Conservation (phyloP, 2,329 filamentous ascomycete species). For the Ophiobolus disseminans region DNA sequence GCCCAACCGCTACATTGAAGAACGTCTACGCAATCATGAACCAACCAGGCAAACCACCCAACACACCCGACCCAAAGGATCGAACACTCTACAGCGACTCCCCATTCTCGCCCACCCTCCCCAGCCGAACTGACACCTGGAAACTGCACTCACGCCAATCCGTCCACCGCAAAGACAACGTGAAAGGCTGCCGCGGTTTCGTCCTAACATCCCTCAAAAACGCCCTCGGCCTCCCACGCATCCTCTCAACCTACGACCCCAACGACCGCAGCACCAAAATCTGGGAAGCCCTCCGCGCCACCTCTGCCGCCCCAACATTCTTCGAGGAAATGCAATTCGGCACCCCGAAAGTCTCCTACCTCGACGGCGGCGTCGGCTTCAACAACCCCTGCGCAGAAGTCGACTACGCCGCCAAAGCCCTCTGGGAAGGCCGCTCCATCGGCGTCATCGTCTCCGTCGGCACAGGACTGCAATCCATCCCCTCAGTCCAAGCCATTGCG, state of each 20-base stretch:
- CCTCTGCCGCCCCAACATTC: slow-evolving; percentile 58
- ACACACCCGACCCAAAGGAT: background rate
- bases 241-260: slow-evolving; percentile 49
- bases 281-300: slow-evolving; percentile 62
- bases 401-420: slow-evolving; percentile 55
- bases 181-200: slow-evolving; percentile 47
- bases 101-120: slow-evolving; percentile 21
- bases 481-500: slow-evolving; percentile 45
- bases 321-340: slow-evolving; percentile 62
- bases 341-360: slow-evolving; percentile 55
- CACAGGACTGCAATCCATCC: slow-evolving; percentile 49
- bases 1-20: slow-evolving; percentile 33
- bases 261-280: slow-evolving; percentile 49
- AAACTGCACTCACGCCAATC: slow-evolving; percentile 42
- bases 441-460: slow-evolving; percentile 51
- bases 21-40: slow-evolving; percentile 10
- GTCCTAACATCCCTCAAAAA: slow-evolving; percentile 51
- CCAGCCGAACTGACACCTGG: slow-evolving; percentile 38
- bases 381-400: slow-evolving; percentile 61
- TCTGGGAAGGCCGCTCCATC: slow-evolving; percentile 47
- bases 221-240: slow-evolving; percentile 45
- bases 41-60: background rate
- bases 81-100: slow-evolving; percentile 17
- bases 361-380: slow-evolving; percentile 59
- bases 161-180: slow-evolving; percentile 43